Evolutionary conservation across 192 early-diverging fungal species (phyloP).

Genomic region (Backusella tarrabulga): DNA sequence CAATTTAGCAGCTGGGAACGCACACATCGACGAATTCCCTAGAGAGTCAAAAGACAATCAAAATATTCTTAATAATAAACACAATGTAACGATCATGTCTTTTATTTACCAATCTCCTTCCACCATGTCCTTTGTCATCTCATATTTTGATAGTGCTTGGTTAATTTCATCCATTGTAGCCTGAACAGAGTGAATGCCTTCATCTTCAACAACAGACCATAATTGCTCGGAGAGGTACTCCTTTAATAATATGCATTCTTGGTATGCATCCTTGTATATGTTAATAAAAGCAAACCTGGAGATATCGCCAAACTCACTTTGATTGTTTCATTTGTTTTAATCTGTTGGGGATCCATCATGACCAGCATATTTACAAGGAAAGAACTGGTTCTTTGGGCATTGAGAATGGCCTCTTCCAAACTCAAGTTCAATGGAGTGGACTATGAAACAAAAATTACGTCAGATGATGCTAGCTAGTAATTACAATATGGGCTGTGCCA

Average conservation of each 20-base stretch:
- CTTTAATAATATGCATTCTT: not conserved
- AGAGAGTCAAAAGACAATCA: not conserved
- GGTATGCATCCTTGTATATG: not conserved
- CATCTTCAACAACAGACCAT: not conserved
- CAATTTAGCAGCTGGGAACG: conserved; percentile 5
- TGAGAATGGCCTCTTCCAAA: not conserved
- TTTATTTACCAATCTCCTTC: not conserved
- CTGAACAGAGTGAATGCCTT: not conserved
- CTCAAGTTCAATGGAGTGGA: not conserved
- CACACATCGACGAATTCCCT: conserved; percentile 1
- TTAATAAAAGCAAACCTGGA: not conserved
- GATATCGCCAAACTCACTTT: not conserved
- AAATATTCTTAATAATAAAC: not conserved
- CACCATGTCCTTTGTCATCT: not conserved
- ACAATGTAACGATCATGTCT: not conserved
- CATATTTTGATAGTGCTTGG: not conserved
- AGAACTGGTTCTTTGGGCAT: not conserved
- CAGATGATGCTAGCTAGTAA: not conserved
- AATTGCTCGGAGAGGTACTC: not conserved
- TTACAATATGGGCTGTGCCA: no score
- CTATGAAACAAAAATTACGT: not conserved
- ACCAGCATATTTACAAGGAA: conserved; percentile 11
- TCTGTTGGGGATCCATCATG: conserved; percentile 12
- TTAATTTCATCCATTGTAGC: not conserved
- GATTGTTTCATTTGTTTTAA: conserved; percentile 1